A percentile compares a stretch with the other conserved stretches of the same genome.
These are phyloP conservation scores for Herpotrichia juniperi DNA, from an alignment of 2,329 filamentous ascomycete species.

Conservation along the genomic window DNA sequence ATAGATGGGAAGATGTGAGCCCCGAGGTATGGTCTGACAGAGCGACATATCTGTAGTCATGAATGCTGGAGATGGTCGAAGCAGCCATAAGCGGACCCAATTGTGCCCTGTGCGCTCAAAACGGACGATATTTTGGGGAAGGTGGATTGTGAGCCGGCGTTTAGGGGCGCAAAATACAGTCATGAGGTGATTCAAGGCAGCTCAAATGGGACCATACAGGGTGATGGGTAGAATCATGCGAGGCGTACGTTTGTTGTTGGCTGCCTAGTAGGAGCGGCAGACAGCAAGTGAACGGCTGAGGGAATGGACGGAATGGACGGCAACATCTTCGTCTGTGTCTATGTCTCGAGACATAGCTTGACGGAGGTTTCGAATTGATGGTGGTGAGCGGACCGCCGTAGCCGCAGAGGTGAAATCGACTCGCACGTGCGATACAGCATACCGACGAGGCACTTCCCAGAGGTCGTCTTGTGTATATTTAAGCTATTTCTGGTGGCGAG, in stretches of 20 bases:
- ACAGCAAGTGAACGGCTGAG: background rate
- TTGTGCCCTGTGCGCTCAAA: constrained; percentile 3
- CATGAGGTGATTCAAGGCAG: background rate
- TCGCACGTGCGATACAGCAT: background rate
- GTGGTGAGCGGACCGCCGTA: background rate
- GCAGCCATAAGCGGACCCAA: background rate
- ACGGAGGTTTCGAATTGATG: too few relatives aligned
- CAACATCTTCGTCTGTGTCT: background rate
- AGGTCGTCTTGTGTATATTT: background rate
- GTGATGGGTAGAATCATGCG: background rate
- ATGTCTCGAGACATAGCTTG: too few relatives aligned
- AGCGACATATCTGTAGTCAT: too few relatives aligned
- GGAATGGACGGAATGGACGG: constrained; percentile 1
- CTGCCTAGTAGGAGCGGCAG: constrained; percentile 1
- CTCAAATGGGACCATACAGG: background rate
- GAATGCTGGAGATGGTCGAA: background rate
- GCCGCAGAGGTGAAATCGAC: background rate
- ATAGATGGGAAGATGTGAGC: background rate
- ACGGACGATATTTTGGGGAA: constrained; percentile 1
- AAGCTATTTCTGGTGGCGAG: background rate
- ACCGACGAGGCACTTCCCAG: background rate
- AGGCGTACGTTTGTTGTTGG: constrained; percentile 3
- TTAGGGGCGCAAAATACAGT: background rate
- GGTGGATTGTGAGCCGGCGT: background rate
- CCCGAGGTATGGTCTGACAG: background rate